Evolutionary conservation across 495 filamentous ascomycete species (phyloP), one percentile per base, ranked within the genome.

Genomic region (Podospora pseudoanserina): DNA sequence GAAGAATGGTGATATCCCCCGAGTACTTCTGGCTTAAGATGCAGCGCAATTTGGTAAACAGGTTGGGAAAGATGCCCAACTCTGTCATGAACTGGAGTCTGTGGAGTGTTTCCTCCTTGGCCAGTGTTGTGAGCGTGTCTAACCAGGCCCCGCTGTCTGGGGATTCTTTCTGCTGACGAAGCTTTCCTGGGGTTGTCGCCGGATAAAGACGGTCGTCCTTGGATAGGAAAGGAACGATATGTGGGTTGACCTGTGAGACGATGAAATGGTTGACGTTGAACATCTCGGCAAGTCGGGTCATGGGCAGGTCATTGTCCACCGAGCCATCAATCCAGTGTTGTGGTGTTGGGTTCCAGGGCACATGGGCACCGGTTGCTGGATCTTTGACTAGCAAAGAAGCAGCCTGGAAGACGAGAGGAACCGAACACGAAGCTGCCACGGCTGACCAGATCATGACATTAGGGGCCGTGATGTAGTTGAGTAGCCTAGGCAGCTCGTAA

Each of bases 211-310:
- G 84, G 65, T 91, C 89, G 67, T 94, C 89, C 71, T 89, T 91
- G 26, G 85, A 79, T 19, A 97, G 82, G 69, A 98, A 97, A 6
- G 94, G 93, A 0, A 96, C 89, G 32, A 97, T 91, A 71, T 97
- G 94, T 1, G 94, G 94, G 73, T 97, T 97, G 59, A 96, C 92
- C 74, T 98, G 94, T 0, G 93, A 97, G 34, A 97, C 94, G 73
- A 98, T 97, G 75, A 97, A 97, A 74, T 97, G 93, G 74, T 97
- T 98, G 79, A 97, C 93, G 74, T 97, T 97, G 79, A 97, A 97
- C 91, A 97, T 94, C 71, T 97, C 94, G 0, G 93, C 89, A 13
- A 98, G 82, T 11, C 91, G 85, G 58, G 89, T 93, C 91, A 97
- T 97, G 23, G 94, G 94, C 2, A 98, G 84, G 78, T 98, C 94